Evolutionary conservation across 2,329 filamentous ascomycete species (phyloP), one percentile per base, ranked within the genome.

Genomic region (Arthrobotrys megalospora): DNA sequence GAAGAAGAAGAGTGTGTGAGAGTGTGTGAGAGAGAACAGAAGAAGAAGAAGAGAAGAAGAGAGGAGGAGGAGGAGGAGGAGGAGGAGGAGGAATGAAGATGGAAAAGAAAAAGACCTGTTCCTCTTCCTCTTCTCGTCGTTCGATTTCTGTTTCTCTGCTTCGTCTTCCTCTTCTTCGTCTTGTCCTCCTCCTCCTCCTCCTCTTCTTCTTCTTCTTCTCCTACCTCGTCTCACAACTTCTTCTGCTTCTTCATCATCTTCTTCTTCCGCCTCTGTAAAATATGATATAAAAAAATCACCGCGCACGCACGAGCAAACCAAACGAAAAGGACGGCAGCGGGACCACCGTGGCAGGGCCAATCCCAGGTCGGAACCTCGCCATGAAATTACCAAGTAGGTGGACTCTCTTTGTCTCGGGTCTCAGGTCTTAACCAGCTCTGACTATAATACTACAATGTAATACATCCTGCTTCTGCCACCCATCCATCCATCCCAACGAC

Each of bases 41-140:
- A 48, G 73, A 68, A 55, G 66, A n/a, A 69, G 65, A 76, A 66
- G 60, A 80, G 58, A 67, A 45, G 67, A 53, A 41, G 34, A 55
- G 21, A 68, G 19, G 43, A 63, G 62, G 32, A 48, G 28, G 24
- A 63, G 38, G 24, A 50, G 38, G 14, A 38, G 19, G 34, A 32
- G 50, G 52, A 21, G 24, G 36, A 45, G 16, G 53, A 52, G 19
- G 19, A 24, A 52, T 8, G 14, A 52, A 12, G 16, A 14, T 10
- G 14, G 21, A 43, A 32, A 19, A 43, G 21, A 48, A 50, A 71
- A 24, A 43, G 34, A 52, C 41, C 50, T 24, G 34, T 2, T 52
- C 16, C 47, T 60, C 32, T 41, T 55, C 45, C 16, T 48, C 11
- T 48, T 48, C n/a, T 28, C 24, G 24, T 28, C 24, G 24, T 28